Percentiles rank a stretch among this genome's conserved stretches.
phyloP scores from a whole-genome alignment of 345 rosid species.

The Nasturtium officinale region DNA sequence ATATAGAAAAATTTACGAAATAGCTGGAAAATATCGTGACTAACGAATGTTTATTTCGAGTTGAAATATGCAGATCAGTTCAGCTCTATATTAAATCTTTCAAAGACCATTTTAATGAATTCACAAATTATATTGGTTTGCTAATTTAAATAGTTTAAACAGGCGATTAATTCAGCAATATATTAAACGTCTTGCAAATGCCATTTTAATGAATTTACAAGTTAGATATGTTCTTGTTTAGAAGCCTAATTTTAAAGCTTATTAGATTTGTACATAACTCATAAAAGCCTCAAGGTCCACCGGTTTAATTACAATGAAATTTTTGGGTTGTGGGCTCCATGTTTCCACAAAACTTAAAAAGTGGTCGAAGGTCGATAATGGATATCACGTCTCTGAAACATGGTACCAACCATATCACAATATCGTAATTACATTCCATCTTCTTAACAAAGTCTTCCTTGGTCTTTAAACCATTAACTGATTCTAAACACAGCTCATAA shows the following conservation, averaged over 20 bases:
- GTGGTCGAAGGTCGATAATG: slow-evolving; percentile 7
- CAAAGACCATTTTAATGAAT: not conserved
- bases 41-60: not conserved
- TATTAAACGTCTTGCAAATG: not conserved
- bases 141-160: not conserved
- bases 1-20: not conserved
- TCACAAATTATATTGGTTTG: not conserved
- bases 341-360: slow-evolving; percentile 23
- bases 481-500: slow-evolving; percentile 37
- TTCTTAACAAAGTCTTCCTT: slow-evolving; percentile 26
- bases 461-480: slow-evolving; percentile 28
- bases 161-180: not conserved
- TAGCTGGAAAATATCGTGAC: not conserved
- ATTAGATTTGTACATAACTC: not conserved
- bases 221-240: not conserved
- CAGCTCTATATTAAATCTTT: not conserved
- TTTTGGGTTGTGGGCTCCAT: slow-evolving; percentile 37
- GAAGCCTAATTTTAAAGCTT: not conserved
- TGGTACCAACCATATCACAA: slow-evolving; percentile 41
- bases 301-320: not conserved
- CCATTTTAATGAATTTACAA: not conserved
- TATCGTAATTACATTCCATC: slow-evolving; percentile 13
- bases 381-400: slow-evolving; percentile 42
- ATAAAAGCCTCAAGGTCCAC: not conserved
- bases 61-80: not conserved